These are phyloP conservation scores for Chaetomium strumarium DNA, from an alignment of 2,329 filamentous ascomycete species.

Conservation along the genomic window DNA sequence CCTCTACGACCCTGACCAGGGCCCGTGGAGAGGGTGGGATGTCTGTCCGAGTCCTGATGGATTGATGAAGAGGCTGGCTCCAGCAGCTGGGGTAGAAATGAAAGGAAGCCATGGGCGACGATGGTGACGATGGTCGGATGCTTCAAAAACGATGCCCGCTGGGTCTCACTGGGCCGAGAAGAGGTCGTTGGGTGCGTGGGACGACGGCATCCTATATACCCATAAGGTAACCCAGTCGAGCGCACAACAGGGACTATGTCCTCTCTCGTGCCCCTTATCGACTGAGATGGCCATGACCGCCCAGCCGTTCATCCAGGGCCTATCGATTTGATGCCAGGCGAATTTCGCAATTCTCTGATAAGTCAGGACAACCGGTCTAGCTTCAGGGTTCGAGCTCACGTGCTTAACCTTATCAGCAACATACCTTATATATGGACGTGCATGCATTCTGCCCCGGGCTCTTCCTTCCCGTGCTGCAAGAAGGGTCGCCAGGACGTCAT, in stretches of 20 bases:
- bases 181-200: neutral
- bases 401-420: neutral
- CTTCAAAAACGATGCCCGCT: too few relatives aligned
- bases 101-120: too few relatives aligned
- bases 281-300: neutral
- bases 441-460: neutral
- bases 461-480: neutral
- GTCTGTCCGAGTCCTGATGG: too few relatives aligned
- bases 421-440: too few relatives aligned
- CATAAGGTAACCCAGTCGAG: neutral
- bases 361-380: neutral
- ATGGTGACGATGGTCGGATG: too few relatives aligned
- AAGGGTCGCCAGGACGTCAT: neutral
- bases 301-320: neutral
- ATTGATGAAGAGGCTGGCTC: too few relatives aligned
- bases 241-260: neutral
- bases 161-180: too few relatives aligned
- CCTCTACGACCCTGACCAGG: neutral
- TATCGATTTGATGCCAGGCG: neutral
- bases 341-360: neutral
- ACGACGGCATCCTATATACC: neutral
- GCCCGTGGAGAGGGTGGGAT: neutral
- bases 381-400: neutral
- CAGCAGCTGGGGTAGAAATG: too few relatives aligned
- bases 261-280: slow-evolving; percentile 1